Conservation (phyloP, 164 flowering plant species). For the Euptelea pleiosperma region DNA sequence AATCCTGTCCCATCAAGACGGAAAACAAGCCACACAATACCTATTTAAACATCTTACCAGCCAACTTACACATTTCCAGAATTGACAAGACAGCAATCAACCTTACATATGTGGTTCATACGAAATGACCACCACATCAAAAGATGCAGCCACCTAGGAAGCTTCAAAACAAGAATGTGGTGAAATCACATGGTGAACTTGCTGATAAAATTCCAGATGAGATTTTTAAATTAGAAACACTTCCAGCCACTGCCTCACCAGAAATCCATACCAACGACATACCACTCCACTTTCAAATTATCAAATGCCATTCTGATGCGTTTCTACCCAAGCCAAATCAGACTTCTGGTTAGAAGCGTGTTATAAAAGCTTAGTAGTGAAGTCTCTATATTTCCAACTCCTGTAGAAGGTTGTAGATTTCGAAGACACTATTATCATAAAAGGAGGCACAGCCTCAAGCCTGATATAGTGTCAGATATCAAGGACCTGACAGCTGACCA, state of each 20-base stretch:
- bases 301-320: background rate
- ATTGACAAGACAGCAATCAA: background rate
- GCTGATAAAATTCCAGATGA: background rate
- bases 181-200: background rate
- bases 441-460: background rate
- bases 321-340: background rate
- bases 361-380: no score
- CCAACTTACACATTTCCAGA: background rate
- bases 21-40: background rate
- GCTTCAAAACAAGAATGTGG: background rate
- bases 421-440: conserved; percentile 2
- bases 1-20: background rate
- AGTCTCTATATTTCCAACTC: conserved; percentile 1
- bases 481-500: conserved; percentile 64
- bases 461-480: conserved; percentile 30
- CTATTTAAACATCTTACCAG: background rate
- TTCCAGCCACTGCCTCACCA: background rate
- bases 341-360: background rate
- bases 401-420: background rate
- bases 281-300: background rate
- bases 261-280: background rate
- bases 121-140: background rate
- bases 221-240: background rate
- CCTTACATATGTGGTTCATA: no score
- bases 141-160: background rate